Conservation (phyloP, 2,329 filamentous ascomycete species). For the Colletotrichum lentis region DNA sequence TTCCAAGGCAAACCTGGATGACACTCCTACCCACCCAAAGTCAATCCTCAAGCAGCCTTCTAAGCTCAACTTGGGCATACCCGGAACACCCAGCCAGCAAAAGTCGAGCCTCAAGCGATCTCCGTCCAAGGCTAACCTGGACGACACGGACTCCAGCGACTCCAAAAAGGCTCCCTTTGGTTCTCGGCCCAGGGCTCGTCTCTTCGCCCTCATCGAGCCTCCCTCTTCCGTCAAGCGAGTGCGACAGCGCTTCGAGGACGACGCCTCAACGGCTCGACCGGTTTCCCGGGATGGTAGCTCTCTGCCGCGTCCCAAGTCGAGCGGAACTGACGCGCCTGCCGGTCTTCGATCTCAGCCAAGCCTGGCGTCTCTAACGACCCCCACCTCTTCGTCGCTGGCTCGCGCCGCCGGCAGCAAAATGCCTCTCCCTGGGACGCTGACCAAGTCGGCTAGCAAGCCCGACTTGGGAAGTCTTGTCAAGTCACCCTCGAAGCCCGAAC, state of each 20-base stretch:
- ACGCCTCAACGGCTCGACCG: slow-evolving; percentile 72
- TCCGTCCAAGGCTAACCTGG: slow-evolving; percentile 69
- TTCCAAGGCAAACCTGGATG: slow-evolving; percentile 44
- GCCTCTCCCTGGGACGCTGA: slow-evolving; percentile 58
- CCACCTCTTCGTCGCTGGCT: slow-evolving; percentile 78
- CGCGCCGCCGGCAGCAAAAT: slow-evolving; percentile 65
- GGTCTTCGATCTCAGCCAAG: slow-evolving; percentile 57
- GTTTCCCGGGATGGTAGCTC: slow-evolving; percentile 60
- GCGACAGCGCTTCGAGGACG: slow-evolving; percentile 72
- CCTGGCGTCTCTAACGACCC: slow-evolving; percentile 72
- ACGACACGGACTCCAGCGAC: slow-evolving; percentile 62
- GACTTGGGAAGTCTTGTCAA: slow-evolving; percentile 43
- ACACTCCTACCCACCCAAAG: slow-evolving; percentile 37
- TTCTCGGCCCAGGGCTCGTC: slow-evolving; percentile 24
- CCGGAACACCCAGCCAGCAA: slow-evolving; percentile 50
- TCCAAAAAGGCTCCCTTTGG: slow-evolving; percentile 41
- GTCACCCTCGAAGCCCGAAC: slow-evolving; percentile 61
- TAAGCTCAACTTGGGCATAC: slow-evolving; percentile 70
- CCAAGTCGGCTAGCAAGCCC: slow-evolving; percentile 37
- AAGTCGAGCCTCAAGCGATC: slow-evolving; percentile 51
- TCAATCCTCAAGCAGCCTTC: slow-evolving; percentile 58
- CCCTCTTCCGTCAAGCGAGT: slow-evolving; percentile 71
- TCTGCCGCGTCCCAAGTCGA: slow-evolving; percentile 59
- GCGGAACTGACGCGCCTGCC: slow-evolving; percentile 48
- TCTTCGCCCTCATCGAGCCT: slow-evolving; percentile 42